Percentiles rank a stretch among this genome's conserved stretches.
Evolutionary conservation across 2,329 filamentous ascomycete species (phyloP).

Genomic region (Microsporum canis): DNA sequence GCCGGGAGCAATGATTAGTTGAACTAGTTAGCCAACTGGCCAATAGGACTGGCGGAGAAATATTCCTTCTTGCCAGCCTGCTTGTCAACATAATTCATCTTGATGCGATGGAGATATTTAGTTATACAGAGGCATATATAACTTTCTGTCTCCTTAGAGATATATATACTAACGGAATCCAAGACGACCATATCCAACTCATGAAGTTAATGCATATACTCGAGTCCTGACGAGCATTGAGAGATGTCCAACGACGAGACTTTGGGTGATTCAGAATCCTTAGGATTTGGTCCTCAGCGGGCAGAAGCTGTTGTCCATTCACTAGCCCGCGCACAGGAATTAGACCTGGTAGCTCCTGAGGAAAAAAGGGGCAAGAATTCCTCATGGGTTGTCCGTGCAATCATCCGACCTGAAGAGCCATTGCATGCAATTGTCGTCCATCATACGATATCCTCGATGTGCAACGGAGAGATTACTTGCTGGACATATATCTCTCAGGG

Average conservation of each 20-base stretch:
- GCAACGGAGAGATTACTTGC: slow-evolving; percentile 9
- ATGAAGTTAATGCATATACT: background rate
- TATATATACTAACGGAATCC: background rate
- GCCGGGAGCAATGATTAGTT: too few species aligned
- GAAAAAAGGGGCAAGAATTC: background rate
- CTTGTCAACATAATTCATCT: too few species aligned
- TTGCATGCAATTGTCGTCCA: slow-evolving; percentile 6
- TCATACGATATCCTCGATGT: slow-evolving; percentile 7
- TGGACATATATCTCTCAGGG: slow-evolving; percentile 13
- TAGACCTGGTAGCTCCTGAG: background rate
- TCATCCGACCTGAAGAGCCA: slow-evolving; percentile 2
- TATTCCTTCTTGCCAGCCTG: too few species aligned
- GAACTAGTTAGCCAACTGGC: too few species aligned
- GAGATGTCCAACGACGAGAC: background rate
- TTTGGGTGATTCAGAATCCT: background rate
- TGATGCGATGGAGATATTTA: too few species aligned
- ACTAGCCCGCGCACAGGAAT: background rate
- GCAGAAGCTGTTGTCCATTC: background rate
- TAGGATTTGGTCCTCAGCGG: background rate
- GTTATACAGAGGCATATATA: too few species aligned
- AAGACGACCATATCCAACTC: background rate
- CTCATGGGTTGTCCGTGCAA: slow-evolving; percentile 7
- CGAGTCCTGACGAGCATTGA: background rate
- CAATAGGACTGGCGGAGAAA: too few species aligned
- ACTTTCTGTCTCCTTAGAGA: too few species aligned